Percentiles rank a stretch among this genome's conserved stretches.
These are phyloP conservation scores for Excoecaria agallocha DNA, from an alignment of 345 rosid species.

Conservation along the genomic window DNA sequence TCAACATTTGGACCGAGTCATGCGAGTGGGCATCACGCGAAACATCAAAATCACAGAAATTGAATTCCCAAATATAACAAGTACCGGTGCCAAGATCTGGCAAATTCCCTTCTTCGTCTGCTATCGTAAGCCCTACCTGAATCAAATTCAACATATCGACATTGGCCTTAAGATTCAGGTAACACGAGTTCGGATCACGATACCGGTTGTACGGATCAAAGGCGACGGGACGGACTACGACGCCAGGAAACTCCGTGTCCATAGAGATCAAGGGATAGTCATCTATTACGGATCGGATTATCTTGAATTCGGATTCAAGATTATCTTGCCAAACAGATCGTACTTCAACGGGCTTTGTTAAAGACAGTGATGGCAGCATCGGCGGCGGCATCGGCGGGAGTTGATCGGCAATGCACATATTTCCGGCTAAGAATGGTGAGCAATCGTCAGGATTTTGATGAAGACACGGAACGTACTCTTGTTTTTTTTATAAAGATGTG, in stretches of 20 bases:
- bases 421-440: neutral
- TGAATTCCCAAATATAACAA: constrained; percentile 79
- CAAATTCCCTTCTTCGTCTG: constrained; percentile 51
- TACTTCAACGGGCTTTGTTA: constrained; percentile 33
- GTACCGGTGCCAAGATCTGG: constrained; percentile 48
- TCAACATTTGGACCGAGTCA: constrained; percentile 73
- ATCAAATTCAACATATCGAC: constrained; percentile 76
- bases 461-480: neutral
- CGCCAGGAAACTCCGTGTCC: constrained; percentile 92
- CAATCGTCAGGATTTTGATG: neutral
- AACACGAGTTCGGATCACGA: constrained; percentile 52
- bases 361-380: neutral
- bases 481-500: neutral
- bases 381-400: neutral
- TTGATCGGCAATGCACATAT: neutral
- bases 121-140: constrained; percentile 79
- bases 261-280: constrained; percentile 64
- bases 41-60: constrained; percentile 68
- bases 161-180: constrained; percentile 67
- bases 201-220: constrained; percentile 24
- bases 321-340: constrained; percentile 80
- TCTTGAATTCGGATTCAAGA: constrained; percentile 57
- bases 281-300: constrained; percentile 58
- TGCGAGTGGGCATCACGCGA: constrained; percentile 67
- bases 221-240: constrained; percentile 40